Conservation (phyloP, 1,284 basidiomycete species). For the Rhodotorula sp. region DNA sequence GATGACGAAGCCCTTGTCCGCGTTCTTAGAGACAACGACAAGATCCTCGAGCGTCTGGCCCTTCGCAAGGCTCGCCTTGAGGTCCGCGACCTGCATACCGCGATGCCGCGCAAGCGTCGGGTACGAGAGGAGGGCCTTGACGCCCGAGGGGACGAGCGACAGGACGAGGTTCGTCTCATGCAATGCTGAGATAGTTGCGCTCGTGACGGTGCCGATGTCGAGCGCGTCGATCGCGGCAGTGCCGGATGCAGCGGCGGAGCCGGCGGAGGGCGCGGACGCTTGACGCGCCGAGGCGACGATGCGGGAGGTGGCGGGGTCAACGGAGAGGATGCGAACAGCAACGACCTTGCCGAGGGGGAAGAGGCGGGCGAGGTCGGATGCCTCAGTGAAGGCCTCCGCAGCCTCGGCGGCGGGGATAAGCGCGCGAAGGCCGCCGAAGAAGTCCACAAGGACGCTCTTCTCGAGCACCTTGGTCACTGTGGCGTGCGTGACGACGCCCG, state of each 20-base stretch:
- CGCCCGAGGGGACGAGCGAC: constrained; percentile 60
- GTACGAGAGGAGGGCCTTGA: constrained; percentile 80
- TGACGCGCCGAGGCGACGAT: constrained; percentile 87
- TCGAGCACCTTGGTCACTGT: constrained; percentile 79
- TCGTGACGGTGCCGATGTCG: constrained; percentile 68
- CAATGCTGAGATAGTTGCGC: constrained; percentile 70
- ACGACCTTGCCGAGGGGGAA: constrained; percentile 82
- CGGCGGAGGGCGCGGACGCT: constrained; percentile 53
- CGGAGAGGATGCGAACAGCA: constrained; percentile 78
- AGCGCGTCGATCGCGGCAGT: constrained; percentile 49
- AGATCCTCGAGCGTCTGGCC: constrained; percentile 77
- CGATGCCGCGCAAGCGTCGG: constrained; percentile 85
- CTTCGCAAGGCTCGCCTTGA: constrained; percentile 64
- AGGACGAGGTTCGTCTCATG: constrained; percentile 82
- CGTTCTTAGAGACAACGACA: constrained; percentile 84
- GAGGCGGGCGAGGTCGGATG: constrained; percentile 64
- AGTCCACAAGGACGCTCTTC: constrained; percentile 78
- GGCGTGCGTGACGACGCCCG: constrained; percentile 76
- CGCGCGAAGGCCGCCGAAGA: constrained; percentile 87
- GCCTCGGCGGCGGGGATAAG: constrained; percentile 78
- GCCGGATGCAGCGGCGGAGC: constrained; percentile 81
- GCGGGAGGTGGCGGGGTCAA: constrained; percentile 64
- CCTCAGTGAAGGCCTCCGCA: constrained; percentile 63
- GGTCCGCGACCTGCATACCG: constrained; percentile 66
- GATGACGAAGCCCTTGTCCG: constrained; percentile 83